Evolutionary conservation across 306 rosid genomes (phyloP).

Genomic region (Prunus padus): DNA sequence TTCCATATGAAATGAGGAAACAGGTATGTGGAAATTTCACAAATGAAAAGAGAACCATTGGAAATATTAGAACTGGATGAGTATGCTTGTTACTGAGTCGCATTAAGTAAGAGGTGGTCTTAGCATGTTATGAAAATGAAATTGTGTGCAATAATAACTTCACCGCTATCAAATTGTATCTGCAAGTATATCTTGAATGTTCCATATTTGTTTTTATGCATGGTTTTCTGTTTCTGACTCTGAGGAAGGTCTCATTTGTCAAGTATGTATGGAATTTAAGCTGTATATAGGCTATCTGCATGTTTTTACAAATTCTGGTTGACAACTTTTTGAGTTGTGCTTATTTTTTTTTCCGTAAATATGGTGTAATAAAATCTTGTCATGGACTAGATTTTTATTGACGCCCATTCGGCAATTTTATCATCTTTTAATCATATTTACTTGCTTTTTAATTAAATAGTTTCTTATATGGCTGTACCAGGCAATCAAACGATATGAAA

Average conservation of each 20-base stretch:
- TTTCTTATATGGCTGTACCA: slow-evolving; percentile 18
- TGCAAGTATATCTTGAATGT: too few relatives aligned
- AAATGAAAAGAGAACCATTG: not conserved
- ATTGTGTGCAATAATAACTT: not conserved
- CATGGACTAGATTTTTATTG: not conserved
- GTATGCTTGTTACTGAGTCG: not conserved
- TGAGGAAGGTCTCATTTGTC: slow-evolving; percentile 9
- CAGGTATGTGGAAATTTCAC: not conserved
- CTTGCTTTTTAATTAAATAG: slow-evolving; percentile 9
- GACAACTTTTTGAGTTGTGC: not conserved
- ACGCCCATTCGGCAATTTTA: not conserved
- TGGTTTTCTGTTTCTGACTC: not conserved
- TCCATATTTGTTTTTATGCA: too few relatives aligned
- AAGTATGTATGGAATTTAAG: not conserved
- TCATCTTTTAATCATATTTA: slow-evolving; percentile 1
- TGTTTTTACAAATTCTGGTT: not conserved
- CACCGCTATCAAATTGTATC: not conserved
- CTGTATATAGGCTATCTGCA: not conserved
- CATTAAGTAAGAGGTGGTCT: not conserved
- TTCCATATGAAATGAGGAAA: not conserved
- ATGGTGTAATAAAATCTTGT: not conserved
- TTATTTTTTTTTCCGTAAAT: not conserved
- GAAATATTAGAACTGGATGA: not conserved
- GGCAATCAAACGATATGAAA: slow-evolving; percentile 67
- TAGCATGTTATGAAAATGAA: not conserved